Evolutionary conservation across 2,329 filamentous ascomycete species (phyloP).

Genomic region (Xylariomycetidae sp.): DNA sequence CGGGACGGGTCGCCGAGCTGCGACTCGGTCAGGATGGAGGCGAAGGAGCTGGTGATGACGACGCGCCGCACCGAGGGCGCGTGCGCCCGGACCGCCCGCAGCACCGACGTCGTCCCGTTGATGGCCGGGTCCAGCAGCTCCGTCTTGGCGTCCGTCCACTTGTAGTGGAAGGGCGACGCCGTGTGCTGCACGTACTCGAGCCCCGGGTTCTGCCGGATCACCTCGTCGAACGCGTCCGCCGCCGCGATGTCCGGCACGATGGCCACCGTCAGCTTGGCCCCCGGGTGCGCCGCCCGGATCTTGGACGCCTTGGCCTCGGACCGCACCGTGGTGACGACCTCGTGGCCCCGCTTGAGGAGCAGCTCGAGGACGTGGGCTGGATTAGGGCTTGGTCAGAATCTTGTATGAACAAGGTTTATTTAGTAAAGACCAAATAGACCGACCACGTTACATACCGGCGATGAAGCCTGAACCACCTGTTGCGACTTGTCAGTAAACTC

Average conservation of each 20-base stretch:
- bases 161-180: constrained; percentile 56
- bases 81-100: constrained; percentile 61
- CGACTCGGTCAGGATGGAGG: constrained; percentile 41
- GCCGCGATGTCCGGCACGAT: constrained; percentile 77
- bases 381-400: background rate
- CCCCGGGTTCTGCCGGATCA: constrained; percentile 40
- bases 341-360: constrained; percentile 45
- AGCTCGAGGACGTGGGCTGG: constrained; percentile 52
- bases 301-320: constrained; percentile 48
- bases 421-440: background rate
- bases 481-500: too few species aligned
- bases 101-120: constrained; percentile 62
- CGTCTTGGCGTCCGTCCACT: constrained; percentile 43
- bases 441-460: constrained; percentile 32
- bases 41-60: constrained; percentile 56
- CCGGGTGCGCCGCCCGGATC: constrained; percentile 45
- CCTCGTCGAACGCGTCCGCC: constrained; percentile 68
- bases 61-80: constrained; percentile 63
- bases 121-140: constrained; percentile 56
- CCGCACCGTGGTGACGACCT: constrained; percentile 53
- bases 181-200: constrained; percentile 57
- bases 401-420: background rate
- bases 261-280: constrained; percentile 40
- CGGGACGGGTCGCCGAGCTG: constrained; percentile 33
- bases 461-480: constrained; percentile 50